Evolutionary conservation across 257 asterid species (phyloP).

Genomic region (Eucommia ulmoides): DNA sequence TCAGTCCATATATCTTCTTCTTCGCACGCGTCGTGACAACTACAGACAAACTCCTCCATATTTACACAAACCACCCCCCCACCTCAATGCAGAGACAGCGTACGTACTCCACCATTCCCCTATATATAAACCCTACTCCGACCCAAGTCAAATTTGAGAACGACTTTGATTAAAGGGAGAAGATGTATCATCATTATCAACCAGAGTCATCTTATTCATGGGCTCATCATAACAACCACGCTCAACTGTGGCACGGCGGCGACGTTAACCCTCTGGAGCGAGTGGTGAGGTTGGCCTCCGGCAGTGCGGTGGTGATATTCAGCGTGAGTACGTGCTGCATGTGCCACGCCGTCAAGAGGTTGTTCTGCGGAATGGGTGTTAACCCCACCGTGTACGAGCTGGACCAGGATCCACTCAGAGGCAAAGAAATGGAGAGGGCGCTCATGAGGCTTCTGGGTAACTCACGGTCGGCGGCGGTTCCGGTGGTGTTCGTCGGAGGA

Average conservation of each 20-base stretch:
- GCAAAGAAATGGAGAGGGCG: slow-evolving; percentile 29
- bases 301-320: slow-evolving; percentile 34
- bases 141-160: neutral
- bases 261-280: slow-evolving; percentile 22
- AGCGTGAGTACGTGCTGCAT: slow-evolving; percentile 33
- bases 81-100: neutral
- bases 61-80: slow-evolving; percentile 4
- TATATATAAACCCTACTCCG: slow-evolving; percentile 9
- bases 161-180: neutral
- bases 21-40: slow-evolving; percentile 47
- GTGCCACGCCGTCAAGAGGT: slow-evolving; percentile 43
- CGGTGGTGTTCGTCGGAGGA: slow-evolving; percentile 36
- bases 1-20: too few species aligned
- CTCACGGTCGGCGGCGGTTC: slow-evolving; percentile 22
- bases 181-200: slow-evolving; percentile 25
- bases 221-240: slow-evolving; percentile 6
- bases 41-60: slow-evolving; percentile 10
- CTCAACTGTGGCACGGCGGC: slow-evolving; percentile 7
- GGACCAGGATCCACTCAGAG: slow-evolving; percentile 26
- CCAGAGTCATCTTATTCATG: slow-evolving; percentile 19
- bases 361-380: slow-evolving; percentile 33
- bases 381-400: slow-evolving; percentile 26
- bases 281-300: slow-evolving; percentile 29
- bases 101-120: too few species aligned
- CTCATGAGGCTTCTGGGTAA: slow-evolving; percentile 22